These are phyloP conservation scores for Beauveria caledonica DNA, from an alignment of 2,329 filamentous ascomycete species.

Conservation along the genomic window DNA sequence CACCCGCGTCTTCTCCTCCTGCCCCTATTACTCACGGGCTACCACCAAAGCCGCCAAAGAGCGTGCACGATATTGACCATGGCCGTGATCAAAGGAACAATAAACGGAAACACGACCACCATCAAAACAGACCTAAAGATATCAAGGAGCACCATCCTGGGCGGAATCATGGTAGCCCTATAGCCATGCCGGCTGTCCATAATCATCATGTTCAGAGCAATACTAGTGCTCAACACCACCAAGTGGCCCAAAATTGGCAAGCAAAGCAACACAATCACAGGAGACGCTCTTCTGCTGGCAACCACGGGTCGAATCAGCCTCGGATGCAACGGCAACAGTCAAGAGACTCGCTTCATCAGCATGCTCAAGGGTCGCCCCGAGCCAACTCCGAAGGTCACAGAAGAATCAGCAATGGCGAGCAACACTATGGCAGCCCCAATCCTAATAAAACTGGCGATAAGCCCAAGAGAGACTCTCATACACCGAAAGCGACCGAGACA, in stretches of 20 bases:
- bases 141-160: conserved; percentile 9
- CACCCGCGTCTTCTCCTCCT: neutral
- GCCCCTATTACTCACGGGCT: neutral
- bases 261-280: neutral
- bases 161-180: neutral
- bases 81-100: conserved; percentile 5
- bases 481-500: neutral
- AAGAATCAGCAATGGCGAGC: conserved; percentile 1
- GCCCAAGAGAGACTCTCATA: neutral
- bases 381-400: neutral
- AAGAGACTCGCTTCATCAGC: neutral
- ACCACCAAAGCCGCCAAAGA: conserved; percentile 11
- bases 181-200: neutral
- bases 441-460: neutral
- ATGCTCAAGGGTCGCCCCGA: neutral
- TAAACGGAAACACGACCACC: conserved; percentile 7
- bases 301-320: neutral
- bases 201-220: neutral
- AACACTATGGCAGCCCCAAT: neutral
- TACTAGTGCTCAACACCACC: neutral
- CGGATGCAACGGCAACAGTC: conserved; percentile 1
- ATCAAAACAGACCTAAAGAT: conserved; percentile 3
- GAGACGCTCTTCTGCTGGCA: neutral
- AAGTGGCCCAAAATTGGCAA: neutral
- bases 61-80: conserved; percentile 7